A percentile compares a stretch with the other conserved stretches of the same genome.
Conservation (phyloP, 2,329 filamentous ascomycete genomes). For the Hansfordia pulvinata region DNA sequence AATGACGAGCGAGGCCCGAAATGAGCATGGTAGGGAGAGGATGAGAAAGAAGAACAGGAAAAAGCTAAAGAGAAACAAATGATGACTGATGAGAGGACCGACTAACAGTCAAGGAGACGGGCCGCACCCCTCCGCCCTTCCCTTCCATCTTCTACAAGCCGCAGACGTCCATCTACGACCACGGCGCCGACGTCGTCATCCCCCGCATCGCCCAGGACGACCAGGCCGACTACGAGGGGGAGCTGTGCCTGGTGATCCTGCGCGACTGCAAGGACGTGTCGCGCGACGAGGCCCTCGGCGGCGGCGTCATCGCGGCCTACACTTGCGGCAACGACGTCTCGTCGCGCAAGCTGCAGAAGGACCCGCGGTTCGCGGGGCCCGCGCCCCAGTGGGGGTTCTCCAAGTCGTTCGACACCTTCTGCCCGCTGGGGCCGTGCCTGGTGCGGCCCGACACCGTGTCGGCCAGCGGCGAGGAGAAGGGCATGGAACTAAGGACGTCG, state of each 20-base stretch:
- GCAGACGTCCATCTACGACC: constrained; percentile 22
- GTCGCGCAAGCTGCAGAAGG: constrained; percentile 33
- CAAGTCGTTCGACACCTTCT: constrained; percentile 34
- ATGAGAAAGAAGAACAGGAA: no score
- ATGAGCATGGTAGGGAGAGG: no score
- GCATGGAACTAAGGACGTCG: constrained; percentile 6
- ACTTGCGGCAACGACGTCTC: constrained; percentile 42
- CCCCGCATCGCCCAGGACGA: constrained; percentile 30
- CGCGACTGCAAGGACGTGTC: constrained; percentile 30
- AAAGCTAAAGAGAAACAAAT: no score
- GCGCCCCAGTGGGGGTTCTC: constrained; percentile 31
- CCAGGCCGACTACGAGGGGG: constrained; percentile 31
- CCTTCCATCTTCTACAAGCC: constrained; percentile 28
- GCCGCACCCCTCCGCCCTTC: constrained; percentile 7
- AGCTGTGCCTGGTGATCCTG: constrained; percentile 34
- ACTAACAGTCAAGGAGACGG: constrained; percentile 14
- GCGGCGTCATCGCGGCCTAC: constrained; percentile 43
- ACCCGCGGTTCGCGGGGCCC: constrained; percentile 14
- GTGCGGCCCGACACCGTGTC: constrained; percentile 5
- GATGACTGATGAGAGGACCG: no score
- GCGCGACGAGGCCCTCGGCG: constrained; percentile 28
- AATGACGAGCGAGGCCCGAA: no score
- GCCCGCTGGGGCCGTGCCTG: constrained; percentile 24
- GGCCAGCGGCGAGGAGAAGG: no score
- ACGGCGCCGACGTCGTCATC: constrained; percentile 25